Evolutionary conservation across 371 early-diverging fungal species (phyloP).

Genomic region (Apophysomyces variabilis): DNA sequence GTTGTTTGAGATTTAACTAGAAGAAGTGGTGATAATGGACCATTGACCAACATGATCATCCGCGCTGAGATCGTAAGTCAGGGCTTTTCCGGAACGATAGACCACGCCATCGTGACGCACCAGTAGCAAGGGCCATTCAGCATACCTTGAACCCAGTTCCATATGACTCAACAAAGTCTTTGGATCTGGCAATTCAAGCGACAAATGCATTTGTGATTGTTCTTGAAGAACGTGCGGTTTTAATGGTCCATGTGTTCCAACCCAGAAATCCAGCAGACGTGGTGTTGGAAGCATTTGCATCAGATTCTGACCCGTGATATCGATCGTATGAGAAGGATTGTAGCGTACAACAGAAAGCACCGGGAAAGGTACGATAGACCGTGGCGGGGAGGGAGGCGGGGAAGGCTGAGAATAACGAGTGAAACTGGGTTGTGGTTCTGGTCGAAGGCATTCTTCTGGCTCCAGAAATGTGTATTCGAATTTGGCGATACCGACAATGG

Average conservation of each 20-base stretch:
- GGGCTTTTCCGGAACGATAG: conserved; percentile 39
- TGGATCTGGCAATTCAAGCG: conserved; percentile 29
- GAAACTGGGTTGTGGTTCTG: conserved; percentile 13
- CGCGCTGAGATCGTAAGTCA: conserved; percentile 30
- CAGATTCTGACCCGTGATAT: conserved; percentile 38
- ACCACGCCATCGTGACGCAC: conserved; percentile 47
- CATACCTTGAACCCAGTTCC: conserved; percentile 19
- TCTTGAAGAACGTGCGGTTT: conserved; percentile 14
- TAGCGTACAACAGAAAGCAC: conserved; percentile 34
- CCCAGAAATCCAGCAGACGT: conserved; percentile 41
- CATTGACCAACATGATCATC: conserved; percentile 31
- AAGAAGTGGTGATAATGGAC: conserved; percentile 21
- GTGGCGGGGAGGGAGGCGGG: conserved; percentile 45
- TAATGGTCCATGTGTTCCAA: conserved; percentile 46
- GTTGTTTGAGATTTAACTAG: conserved; percentile 2
- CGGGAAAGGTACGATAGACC: conserved; percentile 48
- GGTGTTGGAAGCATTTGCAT: conserved; percentile 23
- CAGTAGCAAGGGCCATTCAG: conserved; percentile 43
- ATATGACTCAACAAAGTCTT: conserved; percentile 29
- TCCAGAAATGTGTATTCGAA: conserved; percentile 58
- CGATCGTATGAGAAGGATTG: conserved; percentile 27
- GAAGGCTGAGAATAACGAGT: conserved; percentile 17
- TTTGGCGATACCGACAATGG: conserved; percentile 73
- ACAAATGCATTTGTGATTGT: conserved; percentile 14
- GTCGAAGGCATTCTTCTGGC: conserved; percentile 14